These are phyloP conservation scores for Choanephora cucurbitarum DNA, from an alignment of 371 early-diverging fungal genomes.

Conservation along the genomic window DNA sequence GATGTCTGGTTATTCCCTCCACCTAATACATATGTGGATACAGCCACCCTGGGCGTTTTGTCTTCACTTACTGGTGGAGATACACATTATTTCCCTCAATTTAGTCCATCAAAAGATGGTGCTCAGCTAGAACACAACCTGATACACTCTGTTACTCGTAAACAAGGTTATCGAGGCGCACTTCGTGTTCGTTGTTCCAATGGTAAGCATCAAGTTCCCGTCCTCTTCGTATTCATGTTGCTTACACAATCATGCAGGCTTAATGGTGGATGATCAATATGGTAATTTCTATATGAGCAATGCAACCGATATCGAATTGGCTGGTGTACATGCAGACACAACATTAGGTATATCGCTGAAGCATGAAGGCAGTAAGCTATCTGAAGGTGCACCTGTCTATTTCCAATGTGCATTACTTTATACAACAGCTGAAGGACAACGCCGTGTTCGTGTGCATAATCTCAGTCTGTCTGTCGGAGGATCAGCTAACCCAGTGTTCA, in stretches of 20 bases:
- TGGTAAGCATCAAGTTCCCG: constrained; percentile 51
- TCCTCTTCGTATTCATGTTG: not conserved
- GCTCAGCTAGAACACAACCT: constrained; percentile 70
- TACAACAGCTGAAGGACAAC: constrained; percentile 84
- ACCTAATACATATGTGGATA: constrained; percentile 76
- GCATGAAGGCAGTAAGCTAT: constrained; percentile 82
- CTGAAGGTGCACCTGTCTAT: constrained; percentile 76
- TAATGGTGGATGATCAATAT: constrained; percentile 82
- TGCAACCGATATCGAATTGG: constrained; percentile 90
- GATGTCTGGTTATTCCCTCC: constrained; percentile 89
- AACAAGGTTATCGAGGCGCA: constrained; percentile 88
- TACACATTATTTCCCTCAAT: constrained; percentile 75
- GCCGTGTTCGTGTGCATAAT: constrained; percentile 93
- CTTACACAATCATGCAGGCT: constrained; percentile 43
- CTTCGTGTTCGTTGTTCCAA: constrained; percentile 91
- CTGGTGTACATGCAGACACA: constrained; percentile 83
- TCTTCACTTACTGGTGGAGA: constrained; percentile 91
- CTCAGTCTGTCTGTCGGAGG: constrained; percentile 79
- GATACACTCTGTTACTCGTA: constrained; percentile 35
- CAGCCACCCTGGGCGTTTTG: constrained; percentile 81
- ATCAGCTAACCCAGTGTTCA: constrained; percentile 81
- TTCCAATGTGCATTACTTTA: constrained; percentile 93
- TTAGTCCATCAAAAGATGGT: constrained; percentile 62
- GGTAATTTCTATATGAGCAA: constrained; percentile 95
- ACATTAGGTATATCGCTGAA: constrained; percentile 80